Percentiles rank a stretch among this genome's conserved stretches.
These are phyloP conservation scores for Hansenula anomala DNA, from an alignment of 1,139 yeast species.

Conservation along the genomic window DNA sequence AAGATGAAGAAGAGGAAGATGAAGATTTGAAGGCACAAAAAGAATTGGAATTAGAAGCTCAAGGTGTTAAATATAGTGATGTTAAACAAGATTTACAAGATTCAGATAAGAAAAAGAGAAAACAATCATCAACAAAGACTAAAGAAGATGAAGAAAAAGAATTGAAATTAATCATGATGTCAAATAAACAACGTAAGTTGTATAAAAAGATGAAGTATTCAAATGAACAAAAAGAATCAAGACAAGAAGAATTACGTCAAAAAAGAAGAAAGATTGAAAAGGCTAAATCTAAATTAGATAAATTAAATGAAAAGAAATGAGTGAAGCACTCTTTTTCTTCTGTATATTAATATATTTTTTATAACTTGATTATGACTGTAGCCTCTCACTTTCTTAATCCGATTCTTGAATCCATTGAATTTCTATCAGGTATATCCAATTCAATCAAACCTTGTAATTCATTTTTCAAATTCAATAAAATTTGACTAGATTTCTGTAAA, in stretches of 20 bases:
- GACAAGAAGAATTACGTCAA: conserved; percentile 67
- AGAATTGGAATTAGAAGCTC: conserved; percentile 87
- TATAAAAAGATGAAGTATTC: conserved; percentile 96
- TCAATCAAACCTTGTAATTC: conserved; percentile 65
- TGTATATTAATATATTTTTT: neutral
- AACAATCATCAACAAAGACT: conserved; percentile 35
- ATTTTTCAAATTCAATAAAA: conserved; percentile 55
- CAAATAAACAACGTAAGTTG: conserved; percentile 90
- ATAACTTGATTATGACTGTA: no score
- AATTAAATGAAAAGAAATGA: conserved; percentile 28
- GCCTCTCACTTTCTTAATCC: conserved; percentile 23
- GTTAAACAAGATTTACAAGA: conserved; percentile 27
- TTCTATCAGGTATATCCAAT: conserved; percentile 71
- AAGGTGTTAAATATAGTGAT: conserved; percentile 76
- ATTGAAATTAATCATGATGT: conserved; percentile 93
- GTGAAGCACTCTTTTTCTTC: no score
- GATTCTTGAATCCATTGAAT: conserved; percentile 72
- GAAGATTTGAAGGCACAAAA: conserved; percentile 67
- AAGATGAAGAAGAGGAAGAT: conserved; percentile 41
- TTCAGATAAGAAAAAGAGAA: conserved; percentile 26
- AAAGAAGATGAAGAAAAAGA: conserved; percentile 78
- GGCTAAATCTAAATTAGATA: conserved; percentile 52
- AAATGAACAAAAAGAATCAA: conserved; percentile 75
- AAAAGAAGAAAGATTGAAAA: conserved; percentile 78
- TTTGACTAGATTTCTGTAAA: conserved; percentile 60